phyloP scores from a whole-genome alignment of 2,329 filamentous ascomycete genomes.

The Cordyceps cateniannulata region DNA sequence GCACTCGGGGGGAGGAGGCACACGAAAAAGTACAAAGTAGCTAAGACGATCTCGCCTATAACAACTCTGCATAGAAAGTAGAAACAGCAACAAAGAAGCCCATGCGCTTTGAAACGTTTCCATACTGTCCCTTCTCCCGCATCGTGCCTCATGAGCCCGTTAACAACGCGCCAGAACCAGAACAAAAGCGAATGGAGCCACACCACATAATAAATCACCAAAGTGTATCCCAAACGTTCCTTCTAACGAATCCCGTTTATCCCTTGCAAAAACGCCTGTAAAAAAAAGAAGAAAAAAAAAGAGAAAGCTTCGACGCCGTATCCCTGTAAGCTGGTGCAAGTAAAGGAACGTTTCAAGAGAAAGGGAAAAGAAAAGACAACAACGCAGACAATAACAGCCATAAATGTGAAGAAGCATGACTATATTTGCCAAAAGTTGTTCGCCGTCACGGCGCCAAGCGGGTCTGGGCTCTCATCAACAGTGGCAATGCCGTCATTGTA shows the following conservation, averaged over 20 bases:
- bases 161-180: not conserved
- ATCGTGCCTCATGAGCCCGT: constrained; percentile 4
- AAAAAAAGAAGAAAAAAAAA: not conserved
- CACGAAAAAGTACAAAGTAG: constrained; percentile 16
- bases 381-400: not conserved
- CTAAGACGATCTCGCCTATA: constrained; percentile 12
- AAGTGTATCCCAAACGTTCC: constrained; percentile 9
- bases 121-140: not conserved
- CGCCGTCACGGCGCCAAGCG: constrained; percentile 25
- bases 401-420: not conserved
- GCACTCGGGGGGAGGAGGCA: constrained; percentile 16
- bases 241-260: constrained; percentile 12
- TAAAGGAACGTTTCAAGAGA: not conserved
- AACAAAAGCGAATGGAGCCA: not conserved
- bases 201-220: not conserved
- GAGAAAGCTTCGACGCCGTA: not conserved
- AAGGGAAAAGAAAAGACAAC: not conserved
- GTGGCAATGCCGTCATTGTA: constrained; percentile 32
- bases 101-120: constrained; percentile 6
- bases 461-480: constrained; percentile 31
- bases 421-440: constrained; percentile 31
- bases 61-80: constrained; percentile 9
- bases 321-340: not conserved
- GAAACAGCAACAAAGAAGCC: constrained; percentile 5
- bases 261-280: not conserved